Percentiles rank a stretch among this genome's conserved stretches.
phyloP scores from a whole-genome alignment of 1,139 yeast genomes.

The Hanseniaspora sp. region DNA sequence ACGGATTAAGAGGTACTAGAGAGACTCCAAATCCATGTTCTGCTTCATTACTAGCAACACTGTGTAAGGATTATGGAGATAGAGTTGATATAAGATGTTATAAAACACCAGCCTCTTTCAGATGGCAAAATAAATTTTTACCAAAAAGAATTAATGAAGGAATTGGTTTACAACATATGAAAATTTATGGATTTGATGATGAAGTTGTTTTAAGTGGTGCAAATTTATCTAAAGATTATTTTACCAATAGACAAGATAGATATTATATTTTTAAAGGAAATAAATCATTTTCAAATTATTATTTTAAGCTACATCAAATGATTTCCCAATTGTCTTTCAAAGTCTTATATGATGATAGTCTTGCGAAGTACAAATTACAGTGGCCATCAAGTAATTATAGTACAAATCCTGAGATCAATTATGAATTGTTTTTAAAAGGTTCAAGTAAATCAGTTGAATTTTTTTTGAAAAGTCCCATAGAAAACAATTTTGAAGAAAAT shows the following conservation, averaged over 20 bases:
- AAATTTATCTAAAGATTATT: slow-evolving; percentile 78
- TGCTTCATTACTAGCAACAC: slow-evolving; percentile 59
- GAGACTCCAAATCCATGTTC: slow-evolving; percentile 74
- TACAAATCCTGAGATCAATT: slow-evolving; percentile 58
- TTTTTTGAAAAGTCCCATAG: slow-evolving; percentile 35
- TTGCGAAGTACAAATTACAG: slow-evolving; percentile 44
- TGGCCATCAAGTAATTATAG: slow-evolving; percentile 75
- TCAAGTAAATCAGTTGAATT: slow-evolving; percentile 50
- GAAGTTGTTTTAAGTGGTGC: slow-evolving; percentile 87
- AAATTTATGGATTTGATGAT: slow-evolving; percentile 85
- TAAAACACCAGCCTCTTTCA: slow-evolving; percentile 78
- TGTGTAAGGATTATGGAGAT: slow-evolving; percentile 56
- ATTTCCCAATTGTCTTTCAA: slow-evolving; percentile 61
- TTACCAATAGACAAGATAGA: slow-evolving; percentile 92
- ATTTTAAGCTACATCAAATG: slow-evolving; percentile 54
- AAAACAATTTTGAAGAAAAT: slow-evolving; percentile 21
- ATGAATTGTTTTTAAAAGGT: slow-evolving; percentile 46
- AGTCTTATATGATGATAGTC: slow-evolving; percentile 37
- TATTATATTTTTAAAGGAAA: slow-evolving; percentile 60
- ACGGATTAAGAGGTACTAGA: slow-evolving; percentile 85
- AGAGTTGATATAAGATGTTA: slow-evolving; percentile 75
- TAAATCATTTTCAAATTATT: slow-evolving; percentile 54
- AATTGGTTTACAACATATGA: slow-evolving; percentile 92
- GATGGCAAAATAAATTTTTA: slow-evolving; percentile 49
- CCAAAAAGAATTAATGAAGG: slow-evolving; percentile 89